Base-by-base conservation (phyloP, 257 asterid genomes). In the Fraxinus quadrangulata region DNA sequence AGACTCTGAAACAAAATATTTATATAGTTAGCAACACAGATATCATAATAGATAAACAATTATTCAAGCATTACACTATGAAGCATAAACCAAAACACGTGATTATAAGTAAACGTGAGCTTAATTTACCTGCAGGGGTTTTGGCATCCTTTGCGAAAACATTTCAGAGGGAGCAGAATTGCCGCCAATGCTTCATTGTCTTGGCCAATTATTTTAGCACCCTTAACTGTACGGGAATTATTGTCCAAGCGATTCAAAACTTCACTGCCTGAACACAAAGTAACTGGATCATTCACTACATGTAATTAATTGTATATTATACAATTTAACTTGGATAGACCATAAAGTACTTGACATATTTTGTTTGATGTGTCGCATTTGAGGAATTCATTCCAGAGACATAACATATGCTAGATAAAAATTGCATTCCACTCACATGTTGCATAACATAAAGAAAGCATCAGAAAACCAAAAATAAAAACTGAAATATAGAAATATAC, bases 131-230 rank as follows among this genome's bases (percentile, higher is more conserved):
- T 84, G 88, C 81, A 81, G 67, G 92, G 85, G 73, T 78, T 83
- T 67, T 87, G 85, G 61, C 89, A 83, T 80, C 83, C 92, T 65
- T 85, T 88, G 67, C 81, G 80, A 82, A 90, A 85, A 42, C 84
- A 85, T 84, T 85, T 92, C 42, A 96, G 69, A 23, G 98, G 99
- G 76, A 88, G 86, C 85, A 96, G 85, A 83, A 90, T 81, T 84
- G 87, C 90, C 42, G 96, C 81, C 84, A 96, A 84, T 79, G 97
- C 90, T 83, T 90, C 96, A 83, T 89, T 92, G 80, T 96, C 98
- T 88, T 92, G 90, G 63, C 93, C 97, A 84, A 96, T 93, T 75
- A 81, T 75, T 79, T 86, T 92, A 74, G 99, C 97, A 75, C 99
- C 98, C 81, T 89, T 93, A 74, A 90, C 94, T 10, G 92, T 87